Percentiles rank a stretch among this genome's conserved stretches.
Evolutionary conservation across 106 monocot genomes (phyloP).

Genomic region (Xerophyta viscosa): DNA sequence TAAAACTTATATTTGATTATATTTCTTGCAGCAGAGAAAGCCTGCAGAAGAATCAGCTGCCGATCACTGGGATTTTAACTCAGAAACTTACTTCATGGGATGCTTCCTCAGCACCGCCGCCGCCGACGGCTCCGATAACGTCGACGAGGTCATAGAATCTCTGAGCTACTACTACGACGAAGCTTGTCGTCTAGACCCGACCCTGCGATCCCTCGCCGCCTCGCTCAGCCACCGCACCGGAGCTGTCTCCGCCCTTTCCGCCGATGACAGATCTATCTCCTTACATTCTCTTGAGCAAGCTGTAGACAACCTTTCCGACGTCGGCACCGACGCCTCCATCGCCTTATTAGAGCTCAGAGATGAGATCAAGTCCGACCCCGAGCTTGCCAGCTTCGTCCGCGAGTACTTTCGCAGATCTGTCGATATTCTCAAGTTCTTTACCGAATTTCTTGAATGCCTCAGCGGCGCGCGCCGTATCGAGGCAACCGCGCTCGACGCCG

Average conservation of each 20-base stretch:
- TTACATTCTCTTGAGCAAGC: constrained; percentile 28
- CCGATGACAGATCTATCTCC: constrained; percentile 29
- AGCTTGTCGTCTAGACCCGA: no score
- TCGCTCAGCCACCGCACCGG: constrained; percentile 22
- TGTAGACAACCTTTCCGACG: constrained; percentile 28
- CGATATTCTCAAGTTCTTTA: constrained; percentile 39
- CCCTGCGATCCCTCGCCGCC: not conserved
- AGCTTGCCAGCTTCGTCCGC: constrained; percentile 34
- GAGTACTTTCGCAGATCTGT: constrained; percentile 46
- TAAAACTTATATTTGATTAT: no score
- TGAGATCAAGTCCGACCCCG: constrained; percentile 33
- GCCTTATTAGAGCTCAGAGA: constrained; percentile 29
- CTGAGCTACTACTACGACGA: no score
- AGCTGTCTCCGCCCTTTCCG: constrained; percentile 24
- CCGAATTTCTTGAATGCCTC: constrained; percentile 33
- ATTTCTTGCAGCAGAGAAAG: no score
- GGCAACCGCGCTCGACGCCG: constrained; percentile 19
- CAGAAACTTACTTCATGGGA: no score
- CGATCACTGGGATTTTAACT: no score
- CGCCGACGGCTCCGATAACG: no score
- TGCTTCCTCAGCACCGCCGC: no score
- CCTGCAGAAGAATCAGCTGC: no score
- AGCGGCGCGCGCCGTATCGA: constrained; percentile 25
- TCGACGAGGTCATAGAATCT: no score
- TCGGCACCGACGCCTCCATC: constrained; percentile 34